Evolutionary conservation across 768 basidiomycete species (phyloP).

Genomic region (Clathrus columnatus): DNA sequence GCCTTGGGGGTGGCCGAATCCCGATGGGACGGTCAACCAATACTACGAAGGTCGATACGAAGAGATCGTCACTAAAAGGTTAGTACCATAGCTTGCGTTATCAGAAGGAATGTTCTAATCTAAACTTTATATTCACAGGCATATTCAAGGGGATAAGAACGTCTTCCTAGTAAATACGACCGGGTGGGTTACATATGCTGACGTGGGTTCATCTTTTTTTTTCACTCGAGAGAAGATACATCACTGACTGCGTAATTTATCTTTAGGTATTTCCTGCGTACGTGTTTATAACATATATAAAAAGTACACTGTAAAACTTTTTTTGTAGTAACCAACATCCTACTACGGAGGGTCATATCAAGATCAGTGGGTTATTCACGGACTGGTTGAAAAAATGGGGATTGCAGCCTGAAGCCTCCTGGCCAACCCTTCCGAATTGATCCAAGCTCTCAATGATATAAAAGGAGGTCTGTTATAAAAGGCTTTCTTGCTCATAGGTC

Average conservation of each 20-base stretch:
- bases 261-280: conserved; percentile 12
- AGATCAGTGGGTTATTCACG: conserved; percentile 39
- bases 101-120: not conserved
- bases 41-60: conserved; percentile 43
- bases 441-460: no score
- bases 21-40: conserved; percentile 35
- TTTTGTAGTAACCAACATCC: conserved; percentile 40
- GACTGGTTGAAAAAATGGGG: conserved; percentile 42
- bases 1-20: conserved; percentile 50
- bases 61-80: conserved; percentile 36
- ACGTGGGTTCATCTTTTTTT: conserved; percentile 34
- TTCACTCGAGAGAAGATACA: not conserved
- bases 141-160: conserved; percentile 35
- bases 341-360: conserved; percentile 35
- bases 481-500: no score
- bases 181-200: conserved; percentile 43
- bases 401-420: conserved; percentile 21
- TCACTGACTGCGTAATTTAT: not conserved
- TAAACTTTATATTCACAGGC: conserved; percentile 18
- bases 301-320: not conserved
- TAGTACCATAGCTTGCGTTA: not conserved
- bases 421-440: conserved; percentile 13
- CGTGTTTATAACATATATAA: not conserved
- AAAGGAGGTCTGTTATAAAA: no score
- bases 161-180: conserved; percentile 48